Evolutionary conservation across 352 stramenopile species (phyloP), one percentile per base, ranked within the genome.

Genomic region (Blastocystis sp.): DNA sequence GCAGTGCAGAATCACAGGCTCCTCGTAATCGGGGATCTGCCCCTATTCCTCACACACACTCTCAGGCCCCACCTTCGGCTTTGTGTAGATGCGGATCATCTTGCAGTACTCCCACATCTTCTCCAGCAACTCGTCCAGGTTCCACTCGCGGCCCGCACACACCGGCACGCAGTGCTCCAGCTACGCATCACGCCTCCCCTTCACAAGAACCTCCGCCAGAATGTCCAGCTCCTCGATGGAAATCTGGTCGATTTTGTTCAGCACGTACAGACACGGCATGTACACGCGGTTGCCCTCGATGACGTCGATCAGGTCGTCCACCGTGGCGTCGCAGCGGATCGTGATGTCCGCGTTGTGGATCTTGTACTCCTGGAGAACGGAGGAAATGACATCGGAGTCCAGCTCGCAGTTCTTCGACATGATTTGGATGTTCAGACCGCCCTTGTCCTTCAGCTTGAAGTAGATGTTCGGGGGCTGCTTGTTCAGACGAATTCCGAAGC

Each of bases 231-330:
- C 96, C 91, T 98, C 95, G 91, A 98, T 98, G 28, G 95, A 96
- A 40, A 99, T 93, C 90, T 97, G 92, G 90, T 99, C 97, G 89
- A 99, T 99, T 92, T 99, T 99, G 92, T 99, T 99, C 86, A 98
- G 95, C 77, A 98, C 94, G 92, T 99, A 99, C 14, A 99, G 90
- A 71, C 93, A 95, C 59, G 96, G 96, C 88, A 98, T 98, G 91
- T 99, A 99, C 34, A 96, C 92, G 77, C 96, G 92, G 91, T 98
- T 98, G 74, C 95, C 95, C 91, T 98, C 96, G 80, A 99, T 97
- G 43, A 98, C 95, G 90, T 99, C 97, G 90, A 99, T 98, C 70
- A 99, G 93, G 90, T 99, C 94, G 92, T 99, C 96, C 23, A 97
- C 94, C 17, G 95, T 98, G 78, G 95, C 92, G 91, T 99, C 94